Evolutionary conservation across 1,139 yeast species (phyloP), one percentile per base, ranked within the genome.

Genomic region (Zygoascus hellenicus): DNA sequence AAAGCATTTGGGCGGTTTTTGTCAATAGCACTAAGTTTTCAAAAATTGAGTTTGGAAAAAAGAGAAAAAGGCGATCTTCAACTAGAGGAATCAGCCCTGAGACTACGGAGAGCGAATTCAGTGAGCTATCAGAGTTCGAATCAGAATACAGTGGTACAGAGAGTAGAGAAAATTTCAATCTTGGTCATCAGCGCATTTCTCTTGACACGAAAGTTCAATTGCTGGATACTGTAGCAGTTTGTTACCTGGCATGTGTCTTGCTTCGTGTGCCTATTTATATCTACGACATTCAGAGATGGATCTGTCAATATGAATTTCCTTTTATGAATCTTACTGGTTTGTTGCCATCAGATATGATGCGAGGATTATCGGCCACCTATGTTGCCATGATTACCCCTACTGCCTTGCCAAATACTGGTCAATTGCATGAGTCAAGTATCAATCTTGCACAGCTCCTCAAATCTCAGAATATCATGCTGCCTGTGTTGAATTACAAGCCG

Each of bases 1-100:
- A 76, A 56, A 63, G 70, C 3, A 63, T 78, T 50, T 82, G 88
- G 87, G 61, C 69, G 9, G 54, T 66, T 14, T 68, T 68, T 47
- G 58, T 78, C 42, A 58, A 57, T 38, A 54, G 50, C n/a, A 45
- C 58, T 3, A 52, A 54, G 10, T 54, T 60, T 43, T 48, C 61
- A 9, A 32, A 38, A 6, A 38, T 49, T 5, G 47, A 58, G 13
- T 51, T 51, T 39, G 26, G 26, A 5, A 22, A 22, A 7, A 22
- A 22, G 7, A 22, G 26, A 22, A 22, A 7, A 22, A 22, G 7
- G 26, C 26, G 26, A 22, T 22, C 26, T 22, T 22, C 26, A 4
- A 22, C 6, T 22, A 22, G 26, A 7, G 26, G 26, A 7, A 22
- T 22, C 26, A 22, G 26, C 26, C 26, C 26, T 22, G 26, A 22